Conservation (phyloP, 2,329 filamentous ascomycete species). For the Fusarium robinianum region DNA sequence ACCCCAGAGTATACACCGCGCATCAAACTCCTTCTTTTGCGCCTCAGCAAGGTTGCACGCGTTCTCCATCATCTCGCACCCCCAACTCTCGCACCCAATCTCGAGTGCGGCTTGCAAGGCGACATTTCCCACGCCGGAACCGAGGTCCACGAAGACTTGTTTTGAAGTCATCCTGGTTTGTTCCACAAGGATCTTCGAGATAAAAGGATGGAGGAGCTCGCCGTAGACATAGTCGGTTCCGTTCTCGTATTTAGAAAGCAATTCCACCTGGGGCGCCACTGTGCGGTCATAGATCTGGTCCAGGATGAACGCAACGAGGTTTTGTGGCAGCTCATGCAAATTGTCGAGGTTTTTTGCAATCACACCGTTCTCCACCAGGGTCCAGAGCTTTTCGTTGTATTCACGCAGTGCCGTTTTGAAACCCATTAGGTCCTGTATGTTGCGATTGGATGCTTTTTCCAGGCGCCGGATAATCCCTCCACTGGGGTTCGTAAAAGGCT, state of each 20-base stretch:
- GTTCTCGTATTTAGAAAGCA: constrained; percentile 82
- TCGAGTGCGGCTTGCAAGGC: constrained; percentile 92
- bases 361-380: constrained; percentile 69
- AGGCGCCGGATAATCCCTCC: constrained; percentile 77
- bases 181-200: constrained; percentile 77
- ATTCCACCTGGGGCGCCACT: constrained; percentile 85
- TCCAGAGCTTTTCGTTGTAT: constrained; percentile 75
- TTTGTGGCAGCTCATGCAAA: constrained; percentile 70
- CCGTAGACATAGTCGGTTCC: constrained; percentile 95
- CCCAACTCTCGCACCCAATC: constrained; percentile 92
- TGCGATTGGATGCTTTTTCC: constrained; percentile 71
- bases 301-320: constrained; percentile 78
- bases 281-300: constrained; percentile 90
- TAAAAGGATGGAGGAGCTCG: constrained; percentile 84
- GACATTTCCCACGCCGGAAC: constrained; percentile 95
- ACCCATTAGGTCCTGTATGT: constrained; percentile 64
- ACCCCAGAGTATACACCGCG: constrained; percentile 89
- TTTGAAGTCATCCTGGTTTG: constrained; percentile 77
- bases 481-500: constrained; percentile 71
- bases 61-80: constrained; percentile 94
- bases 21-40: constrained; percentile 80
- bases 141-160: constrained; percentile 91
- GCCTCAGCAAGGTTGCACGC: constrained; percentile 80
- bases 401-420: constrained; percentile 74
- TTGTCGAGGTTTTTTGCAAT: constrained; percentile 73